Evolutionary conservation across 2,329 filamentous ascomycete species (phyloP).

Genomic region (Cordyceps sp.): DNA sequence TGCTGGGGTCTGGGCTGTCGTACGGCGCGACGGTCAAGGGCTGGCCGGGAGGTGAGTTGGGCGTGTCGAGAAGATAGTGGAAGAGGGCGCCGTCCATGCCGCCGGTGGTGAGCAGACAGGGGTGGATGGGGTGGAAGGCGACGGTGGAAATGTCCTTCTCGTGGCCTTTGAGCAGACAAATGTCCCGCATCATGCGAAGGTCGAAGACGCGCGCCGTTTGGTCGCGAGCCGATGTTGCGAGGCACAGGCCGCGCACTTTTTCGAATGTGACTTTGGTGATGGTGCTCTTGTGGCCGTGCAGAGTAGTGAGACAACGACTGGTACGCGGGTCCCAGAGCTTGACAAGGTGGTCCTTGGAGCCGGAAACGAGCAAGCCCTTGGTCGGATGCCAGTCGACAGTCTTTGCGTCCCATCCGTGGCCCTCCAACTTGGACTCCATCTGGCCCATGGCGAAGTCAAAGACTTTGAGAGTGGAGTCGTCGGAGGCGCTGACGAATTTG

Average conservation of each 20-base stretch:
- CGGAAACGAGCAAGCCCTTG: slow-evolving; percentile 85
- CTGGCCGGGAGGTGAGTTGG: slow-evolving; percentile 64
- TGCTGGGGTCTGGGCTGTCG: slow-evolving; percentile 63
- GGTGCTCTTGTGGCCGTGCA: slow-evolving; percentile 94
- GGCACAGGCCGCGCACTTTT: slow-evolving; percentile 62
- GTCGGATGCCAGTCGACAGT: slow-evolving; percentile 94
- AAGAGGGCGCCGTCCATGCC: slow-evolving; percentile 79
- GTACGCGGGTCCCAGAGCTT: slow-evolving; percentile 98
- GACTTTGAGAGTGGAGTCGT: slow-evolving; percentile 86
- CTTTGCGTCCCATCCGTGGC: slow-evolving; percentile 98
- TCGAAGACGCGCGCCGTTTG: slow-evolving; percentile 90
- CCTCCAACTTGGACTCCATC: slow-evolving; percentile 69
- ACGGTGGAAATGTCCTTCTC: slow-evolving; percentile 92
- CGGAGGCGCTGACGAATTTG: slow-evolving; percentile 91
- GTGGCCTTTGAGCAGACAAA: slow-evolving; percentile 81
- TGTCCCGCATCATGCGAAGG: slow-evolving; percentile 94
- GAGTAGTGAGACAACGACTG: slow-evolving; percentile 74
- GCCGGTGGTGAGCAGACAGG: slow-evolving; percentile 76
- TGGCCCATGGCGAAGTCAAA: slow-evolving; percentile 84
- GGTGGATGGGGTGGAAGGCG: slow-evolving; percentile 85
- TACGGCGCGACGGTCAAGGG: slow-evolving; percentile 64
- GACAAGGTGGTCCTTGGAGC: slow-evolving; percentile 92
- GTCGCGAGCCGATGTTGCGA: slow-evolving; percentile 86
- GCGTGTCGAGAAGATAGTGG: slow-evolving; percentile 92
- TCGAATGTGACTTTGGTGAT: slow-evolving; percentile 90